phyloP scores from a whole-genome alignment of 371 early-diverging fungal genomes.

The Lichtheimia corymbifera region DNA sequence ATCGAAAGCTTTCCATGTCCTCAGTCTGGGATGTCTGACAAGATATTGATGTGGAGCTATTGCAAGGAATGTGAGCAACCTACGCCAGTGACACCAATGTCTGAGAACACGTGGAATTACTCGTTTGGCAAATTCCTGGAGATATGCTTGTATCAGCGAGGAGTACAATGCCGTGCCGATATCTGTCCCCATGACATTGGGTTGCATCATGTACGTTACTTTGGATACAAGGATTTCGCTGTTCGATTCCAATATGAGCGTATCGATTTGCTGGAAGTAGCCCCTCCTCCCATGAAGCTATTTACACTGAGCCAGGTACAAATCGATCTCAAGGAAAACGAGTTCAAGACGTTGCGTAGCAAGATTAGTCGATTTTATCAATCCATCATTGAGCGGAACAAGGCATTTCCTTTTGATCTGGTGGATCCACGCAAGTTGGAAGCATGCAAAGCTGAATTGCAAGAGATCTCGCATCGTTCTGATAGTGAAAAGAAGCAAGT shows the following conservation, averaged over 20 bases:
- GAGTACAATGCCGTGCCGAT: constrained; percentile 69
- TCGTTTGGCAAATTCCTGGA: constrained; percentile 98
- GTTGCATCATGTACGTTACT: constrained; percentile 81
- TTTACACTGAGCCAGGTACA: constrained; percentile 63
- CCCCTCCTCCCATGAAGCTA: constrained; percentile 81
- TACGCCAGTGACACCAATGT: constrained; percentile 81
- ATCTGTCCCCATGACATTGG: constrained; percentile 87
- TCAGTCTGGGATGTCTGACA: constrained; percentile 70
- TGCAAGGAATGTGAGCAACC: constrained; percentile 75
- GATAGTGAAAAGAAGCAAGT: constrained; percentile 80
- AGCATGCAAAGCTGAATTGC: constrained; percentile 63
- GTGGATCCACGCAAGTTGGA: constrained; percentile 67
- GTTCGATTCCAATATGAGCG: constrained; percentile 80
- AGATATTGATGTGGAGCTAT: constrained; percentile 89
- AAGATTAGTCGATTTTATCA: constrained; percentile 76
- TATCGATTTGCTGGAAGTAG: constrained; percentile 81
- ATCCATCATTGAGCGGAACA: constrained; percentile 68
- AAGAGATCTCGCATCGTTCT: constrained; percentile 65
- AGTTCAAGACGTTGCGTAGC: constrained; percentile 57
- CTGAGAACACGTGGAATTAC: constrained; percentile 89
- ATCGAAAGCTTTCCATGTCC: constrained; percentile 73
- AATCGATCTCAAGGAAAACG: constrained; percentile 61
- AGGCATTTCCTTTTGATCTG: constrained; percentile 65
- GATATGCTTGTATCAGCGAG: constrained; percentile 78
- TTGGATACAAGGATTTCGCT: constrained; percentile 74